These are phyloP conservation scores for Chernovozyma sophiae-reginae DNA, from an alignment of 1,139 yeast species.

Conservation along the genomic window DNA sequence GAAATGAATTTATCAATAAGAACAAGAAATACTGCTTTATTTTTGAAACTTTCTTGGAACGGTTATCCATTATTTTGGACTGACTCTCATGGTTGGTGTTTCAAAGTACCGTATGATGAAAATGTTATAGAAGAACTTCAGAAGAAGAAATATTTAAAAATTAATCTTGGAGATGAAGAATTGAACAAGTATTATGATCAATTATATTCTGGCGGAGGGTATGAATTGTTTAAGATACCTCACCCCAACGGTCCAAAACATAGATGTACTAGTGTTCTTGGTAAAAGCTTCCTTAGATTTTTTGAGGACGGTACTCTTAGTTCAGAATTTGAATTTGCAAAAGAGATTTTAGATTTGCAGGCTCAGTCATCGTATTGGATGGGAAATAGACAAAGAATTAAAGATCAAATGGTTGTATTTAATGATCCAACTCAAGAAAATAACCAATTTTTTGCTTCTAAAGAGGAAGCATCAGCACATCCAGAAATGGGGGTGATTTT, in stretches of 20 bases:
- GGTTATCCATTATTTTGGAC: constrained; percentile 80
- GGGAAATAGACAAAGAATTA: constrained; percentile 80
- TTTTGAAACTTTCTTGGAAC: constrained; percentile 82
- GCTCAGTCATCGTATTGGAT: constrained; percentile 90
- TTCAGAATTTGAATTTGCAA: constrained; percentile 70
- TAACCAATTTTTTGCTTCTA: constrained; percentile 23
- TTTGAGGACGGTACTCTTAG: constrained; percentile 73
- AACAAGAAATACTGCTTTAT: constrained; percentile 70
- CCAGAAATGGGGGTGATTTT: constrained; percentile 62
- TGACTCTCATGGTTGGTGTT: constrained; percentile 83
- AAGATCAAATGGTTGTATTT: constrained; percentile 79
- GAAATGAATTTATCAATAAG: constrained; percentile 63
- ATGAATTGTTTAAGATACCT: constrained; percentile 66
- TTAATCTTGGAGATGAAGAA: constrained; percentile 11
- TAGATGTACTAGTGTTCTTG: constrained; percentile 74
- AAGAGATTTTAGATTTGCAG: constrained; percentile 71
- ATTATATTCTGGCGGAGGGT: constrained; percentile 21
- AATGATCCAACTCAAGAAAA: constrained; percentile 18
- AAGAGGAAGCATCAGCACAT: constrained; percentile 19
- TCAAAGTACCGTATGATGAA: constrained; percentile 49
- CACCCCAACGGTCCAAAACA: constrained; percentile 81
- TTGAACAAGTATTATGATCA: constrained; percentile 18
- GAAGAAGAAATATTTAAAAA: constrained; percentile 51
- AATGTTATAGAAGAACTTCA: constrained; percentile 35
- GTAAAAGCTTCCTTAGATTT: constrained; percentile 66